These are phyloP conservation scores for Bromus sterilis DNA, from an alignment of 176 grass and related monocot species.

Conservation along the genomic window DNA sequence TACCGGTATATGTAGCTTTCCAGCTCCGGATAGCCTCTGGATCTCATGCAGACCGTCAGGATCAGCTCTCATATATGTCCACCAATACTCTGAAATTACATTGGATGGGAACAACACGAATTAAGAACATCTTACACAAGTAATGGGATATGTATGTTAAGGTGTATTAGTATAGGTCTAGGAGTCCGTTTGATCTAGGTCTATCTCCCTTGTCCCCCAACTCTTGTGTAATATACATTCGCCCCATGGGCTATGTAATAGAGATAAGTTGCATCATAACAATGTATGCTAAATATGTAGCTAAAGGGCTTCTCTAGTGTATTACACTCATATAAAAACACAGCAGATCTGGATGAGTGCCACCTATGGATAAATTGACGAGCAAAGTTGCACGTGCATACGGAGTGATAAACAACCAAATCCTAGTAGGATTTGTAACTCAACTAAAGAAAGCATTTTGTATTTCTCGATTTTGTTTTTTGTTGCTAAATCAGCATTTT, in stretches of 20 bases:
- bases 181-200: too few species aligned
- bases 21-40: slow-evolving; percentile 48
- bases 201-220: too few species aligned
- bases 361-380: not conserved
- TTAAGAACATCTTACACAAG: slow-evolving; percentile 13
- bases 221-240: too few species aligned
- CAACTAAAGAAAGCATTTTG: not conserved
- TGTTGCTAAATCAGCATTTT: not conserved
- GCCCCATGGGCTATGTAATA: too few species aligned
- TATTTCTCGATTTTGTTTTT: not conserved
- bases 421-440: not conserved
- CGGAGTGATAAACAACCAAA: not conserved
- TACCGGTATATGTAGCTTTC: slow-evolving; percentile 84
- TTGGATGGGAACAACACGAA: not conserved
- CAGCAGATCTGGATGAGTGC: not conserved
- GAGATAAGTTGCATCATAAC: too few species aligned
- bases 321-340: not conserved
- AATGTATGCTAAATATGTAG: too few species aligned
- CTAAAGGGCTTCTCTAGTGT: slow-evolving; percentile 2
- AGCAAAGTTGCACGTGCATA: not conserved
- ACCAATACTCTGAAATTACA: slow-evolving; percentile 74
- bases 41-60: slow-evolving; percentile 83
- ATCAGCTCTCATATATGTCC: slow-evolving; percentile 99
- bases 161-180: too few species aligned
- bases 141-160: not conserved